Evolutionary conservation across 331 rosid species (phyloP).

Genomic region (Erythrophleum ivorense): DNA sequence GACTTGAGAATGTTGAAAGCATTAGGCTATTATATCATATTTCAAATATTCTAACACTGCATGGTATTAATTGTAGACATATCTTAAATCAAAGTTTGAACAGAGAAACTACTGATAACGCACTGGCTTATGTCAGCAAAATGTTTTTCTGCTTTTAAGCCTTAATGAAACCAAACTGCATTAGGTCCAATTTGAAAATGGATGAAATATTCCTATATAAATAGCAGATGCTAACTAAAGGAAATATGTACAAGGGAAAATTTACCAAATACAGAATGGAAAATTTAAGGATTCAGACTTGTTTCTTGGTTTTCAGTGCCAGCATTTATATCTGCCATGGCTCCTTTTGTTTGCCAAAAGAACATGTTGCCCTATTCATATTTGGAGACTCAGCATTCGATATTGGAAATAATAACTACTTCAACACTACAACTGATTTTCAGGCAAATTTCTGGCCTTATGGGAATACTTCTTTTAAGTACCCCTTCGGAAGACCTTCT

Average conservation of each 20-base stretch:
- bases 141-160: background rate
- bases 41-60: too few relatives aligned
- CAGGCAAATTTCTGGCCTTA: slow-evolving; percentile 30
- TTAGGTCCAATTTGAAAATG: background rate
- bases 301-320: background rate
- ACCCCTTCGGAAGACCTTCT: background rate
- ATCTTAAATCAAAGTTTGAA: background rate
- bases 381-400: slow-evolving; percentile 55
- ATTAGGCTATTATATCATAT: too few relatives aligned
- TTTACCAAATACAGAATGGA: slow-evolving; percentile 4
- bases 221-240: background rate
- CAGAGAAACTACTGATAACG: background rate
- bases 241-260: background rate
- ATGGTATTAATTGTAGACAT: too few relatives aligned
- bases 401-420: slow-evolving; percentile 44
- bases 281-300: slow-evolving; percentile 7
- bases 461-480: slow-evolving; percentile 33
- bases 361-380: slow-evolving; percentile 37
- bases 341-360: background rate
- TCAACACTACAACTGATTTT: slow-evolving; percentile 14
- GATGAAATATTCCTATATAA: background rate
- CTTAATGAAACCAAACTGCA: background rate
- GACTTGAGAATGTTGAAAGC: background rate
- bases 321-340: slow-evolving; percentile 25
- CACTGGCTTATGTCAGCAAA: background rate